Evolutionary conservation across 305 asterid genomes (phyloP), one percentile per base, ranked within the genome.

Genomic region (Lippia alba): DNA sequence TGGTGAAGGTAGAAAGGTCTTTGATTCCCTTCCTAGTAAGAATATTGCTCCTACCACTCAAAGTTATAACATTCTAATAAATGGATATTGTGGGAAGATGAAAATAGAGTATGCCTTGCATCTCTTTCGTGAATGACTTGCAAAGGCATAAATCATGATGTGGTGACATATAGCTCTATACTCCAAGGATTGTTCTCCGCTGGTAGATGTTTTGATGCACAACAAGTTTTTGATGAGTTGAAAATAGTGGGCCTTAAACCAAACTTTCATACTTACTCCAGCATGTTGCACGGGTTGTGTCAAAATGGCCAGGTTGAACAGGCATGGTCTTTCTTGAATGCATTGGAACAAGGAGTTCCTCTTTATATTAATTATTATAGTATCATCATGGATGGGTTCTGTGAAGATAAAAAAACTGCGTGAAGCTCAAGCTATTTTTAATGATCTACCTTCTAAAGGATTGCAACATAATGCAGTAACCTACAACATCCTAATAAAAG

Each of bases 351-450:
- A 2, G 6, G 44, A 8, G 54, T 50, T 18, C 4, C 44, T 39
- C 71, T 48, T 39, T 40, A 58, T 12, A 34, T 51, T 1, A 0
- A 15, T 2, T 32, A 63, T 32, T 63, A 49, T 49, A 73, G 0
- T 12, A 64, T 65, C 34, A 8, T 65, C 20, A 70, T 64, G n/a
- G 60, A 69, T 59, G 82, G 74, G 12, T 65, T 44, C 1, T 44
- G 49, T 11, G 14, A 6, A 44, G 49, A 8, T 18, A 24, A 65
- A 60, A 60, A 74, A 71, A 12, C 46, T 36, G 8, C 41, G 19
- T 55, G 9, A 17, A 3, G 36, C 34, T 17, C 34, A 9, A 55
- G 11, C 60, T 7, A 44, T 44, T 7, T 44, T 44, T 10, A 8
- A 44, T 11, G 12, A 44, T 44, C 12, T 44, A 8, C 49, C 0